Evolutionary conservation across 495 filamentous ascomycete species (phyloP).

Genomic region (Chaetomium fimeti): DNA sequence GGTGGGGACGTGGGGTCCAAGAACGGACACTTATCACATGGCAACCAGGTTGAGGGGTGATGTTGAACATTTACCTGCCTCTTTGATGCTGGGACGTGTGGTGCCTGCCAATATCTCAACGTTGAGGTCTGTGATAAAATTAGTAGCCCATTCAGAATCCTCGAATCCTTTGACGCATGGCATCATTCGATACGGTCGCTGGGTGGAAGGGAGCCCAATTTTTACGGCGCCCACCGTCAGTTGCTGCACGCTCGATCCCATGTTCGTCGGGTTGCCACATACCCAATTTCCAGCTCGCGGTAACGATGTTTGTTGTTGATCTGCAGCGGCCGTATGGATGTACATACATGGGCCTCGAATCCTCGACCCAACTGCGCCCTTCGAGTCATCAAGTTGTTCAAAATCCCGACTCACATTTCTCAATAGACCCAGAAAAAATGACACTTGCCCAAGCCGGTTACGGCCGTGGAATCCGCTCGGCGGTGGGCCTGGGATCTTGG

Average conservation of each 20-base stretch:
- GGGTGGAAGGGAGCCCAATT: background rate
- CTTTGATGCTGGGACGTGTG: background rate
- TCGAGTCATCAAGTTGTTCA: background rate
- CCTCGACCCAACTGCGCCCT: background rate
- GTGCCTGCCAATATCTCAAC: background rate
- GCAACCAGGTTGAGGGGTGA: conserved; percentile 2
- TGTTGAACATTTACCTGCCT: conserved; percentile 11
- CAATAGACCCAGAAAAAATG: background rate
- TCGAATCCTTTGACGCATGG: background rate
- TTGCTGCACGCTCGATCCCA: too few relatives aligned
- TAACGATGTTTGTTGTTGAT: too few relatives aligned
- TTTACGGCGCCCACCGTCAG: background rate
- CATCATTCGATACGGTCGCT: background rate
- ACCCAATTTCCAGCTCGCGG: too few relatives aligned
- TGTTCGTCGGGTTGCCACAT: too few relatives aligned
- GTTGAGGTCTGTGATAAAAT: background rate
- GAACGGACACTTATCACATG: conserved; percentile 12
- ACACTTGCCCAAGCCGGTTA: conserved; percentile 1
- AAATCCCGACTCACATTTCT: background rate
- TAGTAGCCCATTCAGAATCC: background rate
- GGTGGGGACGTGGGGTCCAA: background rate
- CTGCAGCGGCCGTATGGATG: too few relatives aligned
- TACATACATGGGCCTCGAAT: background rate
- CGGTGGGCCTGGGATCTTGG: conserved; percentile 10
- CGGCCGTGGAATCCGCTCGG: background rate